Evolutionary conservation across 345 rosid genomes (phyloP), one percentile per base, ranked within the genome.

Genomic region (Pseudoturritis turrita): DNA sequence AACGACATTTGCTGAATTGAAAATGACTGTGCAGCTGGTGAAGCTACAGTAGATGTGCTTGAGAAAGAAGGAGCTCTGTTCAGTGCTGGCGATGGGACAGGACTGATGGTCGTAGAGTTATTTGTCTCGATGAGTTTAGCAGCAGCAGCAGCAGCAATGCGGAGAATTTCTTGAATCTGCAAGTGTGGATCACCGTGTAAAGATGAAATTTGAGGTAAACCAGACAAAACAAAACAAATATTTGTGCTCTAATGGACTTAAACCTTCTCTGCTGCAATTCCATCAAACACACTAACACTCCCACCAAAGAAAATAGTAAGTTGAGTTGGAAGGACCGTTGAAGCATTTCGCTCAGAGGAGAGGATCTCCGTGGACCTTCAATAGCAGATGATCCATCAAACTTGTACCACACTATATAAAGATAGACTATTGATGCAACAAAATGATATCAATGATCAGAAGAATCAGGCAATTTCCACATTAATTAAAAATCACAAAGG

Each of bases 281-380:
- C 83, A 73, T 90, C 89, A 63, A 90, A 89, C 29, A 90, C 94
- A 51, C 75, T 62, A 62, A 90, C 92, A 36, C 58, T 80, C 81
- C 97, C 98, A 67, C 85, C 85, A 65, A 81, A 93, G 86, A 90
- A 90, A 53, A 93, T 85, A 40, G 97, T 93, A 29, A 90, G 91
- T 76, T 90, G 96, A 71, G 76, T 46, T 18, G 88, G 88, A 69
- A 75, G 21, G 31, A 54, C 31, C 22, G 51, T 17, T 15, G 72
- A 40, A 54, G 79, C 47, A 65, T 80, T 79, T 13, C 73, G 57
- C 77, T 79, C 83, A 26, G 82, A 70, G 26, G 80, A 47, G 13
- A 73, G 73, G 65, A 68, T 47, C 9, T 60, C 58, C 14, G n/a
- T 18, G 40, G 79, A 40, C 81, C 92, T 89, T 70, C 33, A 23